Base-by-base conservation (phyloP, 108 stramenopile species). In the Fragilaria radians region DNA sequence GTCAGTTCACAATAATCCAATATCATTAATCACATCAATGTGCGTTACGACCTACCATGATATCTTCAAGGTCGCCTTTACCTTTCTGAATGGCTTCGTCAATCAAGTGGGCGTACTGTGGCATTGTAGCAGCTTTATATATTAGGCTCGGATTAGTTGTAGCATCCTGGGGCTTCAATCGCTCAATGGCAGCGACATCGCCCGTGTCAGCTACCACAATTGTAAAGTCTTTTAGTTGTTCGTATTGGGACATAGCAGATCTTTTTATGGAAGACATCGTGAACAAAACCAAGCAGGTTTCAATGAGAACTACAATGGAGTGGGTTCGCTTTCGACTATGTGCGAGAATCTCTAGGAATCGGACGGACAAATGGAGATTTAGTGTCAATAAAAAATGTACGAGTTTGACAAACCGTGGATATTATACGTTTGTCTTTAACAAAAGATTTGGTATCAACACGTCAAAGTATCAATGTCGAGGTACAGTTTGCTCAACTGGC, bases 81-180 rank as follows among this genome's bases (percentile, higher is more conserved):
- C 82, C 88, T 53, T 91, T 87, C 26, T 73, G 67, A 33, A 95
- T 69, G 47, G 95, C 95, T 57, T 91, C 90, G 46, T 92, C 79
- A 5, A 97, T 79, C 14, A 94, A 74, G 23, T 74, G 65, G 31
- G 76, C 68, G 61, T 91, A 94, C 56, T 85, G 71, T 14, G 70
- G 61, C 80, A 89, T 83, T 17, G 46, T 53, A 18, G 94, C 89
- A 7, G 96, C 96, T 58, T 96, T 97, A 93, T 88, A 96, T 48
- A 98, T 93, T 45, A 98, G 81, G 30, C 87, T 89, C 2, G 97
- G 97, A 62, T 98, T 98, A 28, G 97, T 98, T 0, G 97, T 98
- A 27, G 97, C 97, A 90, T 98, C 97, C 64, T 94, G 86, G 27
- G 96, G 96, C 54, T 81, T 71, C 64, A 88, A 77, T 34, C 80